These are phyloP conservation scores for Actinomucor elegans DNA, from an alignment of 371 early-diverging fungal species.

Conservation along the genomic window DNA sequence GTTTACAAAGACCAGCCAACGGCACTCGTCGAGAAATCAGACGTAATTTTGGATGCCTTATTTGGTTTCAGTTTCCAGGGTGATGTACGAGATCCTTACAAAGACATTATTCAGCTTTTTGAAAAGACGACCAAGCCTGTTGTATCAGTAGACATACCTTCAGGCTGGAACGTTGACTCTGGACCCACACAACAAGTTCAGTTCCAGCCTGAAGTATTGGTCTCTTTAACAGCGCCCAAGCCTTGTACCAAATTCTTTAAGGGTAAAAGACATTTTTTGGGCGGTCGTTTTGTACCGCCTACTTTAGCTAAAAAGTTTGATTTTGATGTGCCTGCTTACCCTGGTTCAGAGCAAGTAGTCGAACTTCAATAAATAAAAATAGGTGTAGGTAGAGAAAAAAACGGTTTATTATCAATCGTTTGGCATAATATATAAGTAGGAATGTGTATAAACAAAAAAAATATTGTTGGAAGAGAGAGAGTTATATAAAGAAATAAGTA, in stretches of 20 bases:
- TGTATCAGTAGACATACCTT: slow-evolving; percentile 89
- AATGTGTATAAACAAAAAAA: neutral
- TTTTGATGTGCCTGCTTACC: slow-evolving; percentile 65
- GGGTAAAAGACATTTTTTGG: slow-evolving; percentile 82
- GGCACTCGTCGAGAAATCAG: slow-evolving; percentile 25
- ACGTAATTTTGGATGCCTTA: slow-evolving; percentile 85
- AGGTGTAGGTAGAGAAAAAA: too few relatives aligned
- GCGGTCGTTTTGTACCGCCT: slow-evolving; percentile 86
- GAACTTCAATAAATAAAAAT: slow-evolving; percentile 13
- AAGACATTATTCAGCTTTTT: slow-evolving; percentile 57
- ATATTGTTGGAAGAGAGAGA: too few relatives aligned
- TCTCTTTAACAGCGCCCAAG: slow-evolving; percentile 93
- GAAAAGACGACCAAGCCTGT: slow-evolving; percentile 56
- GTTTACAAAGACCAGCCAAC: slow-evolving; percentile 32
- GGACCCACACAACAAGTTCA: slow-evolving; percentile 55
- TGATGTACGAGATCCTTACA: slow-evolving; percentile 79
- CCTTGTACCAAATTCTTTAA: slow-evolving; percentile 63
- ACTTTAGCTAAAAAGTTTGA: slow-evolving; percentile 59
- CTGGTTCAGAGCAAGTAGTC: slow-evolving; percentile 64
- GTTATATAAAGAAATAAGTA: neutral
- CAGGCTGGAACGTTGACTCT: slow-evolving; percentile 91
- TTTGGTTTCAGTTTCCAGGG: slow-evolving; percentile 93
- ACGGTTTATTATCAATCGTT: too few relatives aligned
- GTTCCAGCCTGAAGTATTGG: slow-evolving; percentile 74
- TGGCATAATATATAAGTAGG: too few relatives aligned